Evolutionary conservation across 768 basidiomycete genomes (phyloP), one percentile per base, ranked within the genome.

Genomic region (Megacollybia marginata): DNA sequence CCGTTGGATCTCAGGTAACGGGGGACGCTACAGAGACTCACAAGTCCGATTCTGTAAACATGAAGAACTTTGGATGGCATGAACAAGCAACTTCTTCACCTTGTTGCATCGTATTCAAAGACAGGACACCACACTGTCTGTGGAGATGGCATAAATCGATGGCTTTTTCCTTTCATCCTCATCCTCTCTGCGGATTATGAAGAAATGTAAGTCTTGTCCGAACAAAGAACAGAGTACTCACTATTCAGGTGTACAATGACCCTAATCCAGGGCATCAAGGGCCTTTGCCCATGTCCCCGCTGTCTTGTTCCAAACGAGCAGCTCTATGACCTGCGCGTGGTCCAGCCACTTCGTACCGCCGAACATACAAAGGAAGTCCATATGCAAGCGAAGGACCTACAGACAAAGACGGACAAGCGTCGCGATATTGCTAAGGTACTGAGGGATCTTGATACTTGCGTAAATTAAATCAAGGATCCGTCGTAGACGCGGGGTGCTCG

Each of bases 1-100:
- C 18, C 19, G 9, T 23, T 49, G 23, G 12, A 9, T 34, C n/a
- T 46, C 46, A 72, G 66, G 56, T 66, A 33, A 52, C 61, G 19
- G 68, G 72, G 20, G 64, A 69, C 48, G 44, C 58, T 0, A 42
- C 52, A 0, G 61, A 69, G 50, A 52, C 57, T 19, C 61, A 62
- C 0, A 71, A 69, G 47, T 52, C 56, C 5, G 49, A 42, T 0
- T 72, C 56, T 47, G 60, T n/a, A n/a, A n/a, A n/a, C n/a, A n/a
- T n/a, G n/a, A n/a, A n/a, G n/a, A n/a, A n/a, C n/a, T n/a, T n/a
- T 62, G 0, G 64, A 59, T 3, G 71, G 69, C 73, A 75, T 42
- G 42, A 60, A 63, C 0, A 67, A 73, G 20, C 9, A 33, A 0
- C 52, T 60, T 1, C 54, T 75, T 7, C 53, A 63, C 9, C 56